Percentiles rank a stretch among this genome's conserved stretches.
These are phyloP conservation scores for Claviceps quebecensis DNA, from an alignment of 2,329 filamentous ascomycete genomes.

Conservation along the genomic window DNA sequence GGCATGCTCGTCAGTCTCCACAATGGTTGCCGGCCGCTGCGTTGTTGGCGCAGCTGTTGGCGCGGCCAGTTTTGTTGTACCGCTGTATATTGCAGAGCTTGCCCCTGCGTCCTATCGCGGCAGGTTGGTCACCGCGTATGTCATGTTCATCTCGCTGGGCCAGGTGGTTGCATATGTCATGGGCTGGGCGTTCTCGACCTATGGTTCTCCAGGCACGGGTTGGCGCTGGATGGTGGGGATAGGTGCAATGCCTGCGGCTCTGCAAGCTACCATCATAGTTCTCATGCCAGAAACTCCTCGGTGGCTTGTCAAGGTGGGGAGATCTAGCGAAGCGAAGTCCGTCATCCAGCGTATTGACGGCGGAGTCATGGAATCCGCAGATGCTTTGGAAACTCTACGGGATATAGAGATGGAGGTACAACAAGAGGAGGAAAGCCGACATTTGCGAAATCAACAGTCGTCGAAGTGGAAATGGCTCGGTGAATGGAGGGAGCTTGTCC, in stretches of 20 bases:
- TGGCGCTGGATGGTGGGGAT: conserved; percentile 92
- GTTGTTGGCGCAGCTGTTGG: conserved; percentile 63
- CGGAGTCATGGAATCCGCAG: conserved; percentile 24
- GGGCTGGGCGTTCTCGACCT: conserved; percentile 59
- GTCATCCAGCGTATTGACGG: conserved; percentile 56
- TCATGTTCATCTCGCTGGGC: conserved; percentile 72
- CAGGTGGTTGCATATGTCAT: conserved; percentile 80
- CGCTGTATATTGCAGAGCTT: conserved; percentile 78
- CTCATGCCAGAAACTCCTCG: conserved; percentile 79
- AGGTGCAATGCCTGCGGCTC: conserved; percentile 58
- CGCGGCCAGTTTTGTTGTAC: conserved; percentile 67
- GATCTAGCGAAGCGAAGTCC: conserved; percentile 43
- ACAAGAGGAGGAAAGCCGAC: conserved; percentile 46
- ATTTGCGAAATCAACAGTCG: conserved; percentile 18
- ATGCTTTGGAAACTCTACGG: conserved; percentile 47
- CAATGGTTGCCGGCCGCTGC: conserved; percentile 54
- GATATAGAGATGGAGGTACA: conserved; percentile 61
- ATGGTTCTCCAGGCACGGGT: conserved; percentile 37
- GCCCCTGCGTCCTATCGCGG: conserved; percentile 65
- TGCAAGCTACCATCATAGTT: conserved; percentile 55
- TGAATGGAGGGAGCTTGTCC: conserved; percentile 39
- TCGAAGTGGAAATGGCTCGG: conserved; percentile 25
- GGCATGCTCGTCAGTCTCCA: conserved; percentile 36
- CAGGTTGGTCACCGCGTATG: conserved; percentile 65
- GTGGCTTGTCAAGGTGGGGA: conserved; percentile 64